Evolutionary conservation across 257 asterid species (phyloP), one percentile per base, ranked within the genome.

Genomic region (Solanum piurae): DNA sequence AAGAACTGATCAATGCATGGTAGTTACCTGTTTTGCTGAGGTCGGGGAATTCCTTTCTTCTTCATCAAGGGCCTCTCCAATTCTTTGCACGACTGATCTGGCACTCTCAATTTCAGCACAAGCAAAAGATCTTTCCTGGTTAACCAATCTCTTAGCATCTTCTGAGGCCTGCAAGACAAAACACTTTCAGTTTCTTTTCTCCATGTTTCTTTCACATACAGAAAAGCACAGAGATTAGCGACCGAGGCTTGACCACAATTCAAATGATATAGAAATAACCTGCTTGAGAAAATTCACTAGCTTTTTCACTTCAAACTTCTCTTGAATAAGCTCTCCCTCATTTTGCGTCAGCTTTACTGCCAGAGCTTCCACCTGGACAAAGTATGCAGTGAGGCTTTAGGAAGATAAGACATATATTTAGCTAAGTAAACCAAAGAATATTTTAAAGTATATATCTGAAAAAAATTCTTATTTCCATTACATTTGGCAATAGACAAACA

Each of bases 31-130:
- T 75, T 93, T 94, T 82, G 93, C 98, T 16, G 98, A 92, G 89
- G 95, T 88, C 33, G 91, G 95, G 91, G 87, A 87, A 75, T 91
- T 92, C 87, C 92, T 91, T 89, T 97, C 99, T 92, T 97, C 98
- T 89, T 97, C 99, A 5, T 93, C 98, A 60, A 97, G 98, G 83
- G 99, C 98, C 90, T 95, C 96, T 40, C 99, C 99, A 14, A 97
- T 95, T 94, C 98, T 93, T 86, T 93, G 98, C 83, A 97, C 98
- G 68, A 97, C 99, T 74, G 98, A 93, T 91, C 98, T 91, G 18
- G 99, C 99, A 89, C 99, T 97, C 89, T 97, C 98, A 40, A 97
- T 95, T 92, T 97, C 99, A 79, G 99, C 99, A 92, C 99, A 97
- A 72, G 98, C 99, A 94, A 95, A 97, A 38, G 99, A 97, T 76